Evolutionary conservation across 768 basidiomycete genomes (phyloP), one percentile per base, ranked within the genome.

Genomic region (Mycena galericulata): DNA sequence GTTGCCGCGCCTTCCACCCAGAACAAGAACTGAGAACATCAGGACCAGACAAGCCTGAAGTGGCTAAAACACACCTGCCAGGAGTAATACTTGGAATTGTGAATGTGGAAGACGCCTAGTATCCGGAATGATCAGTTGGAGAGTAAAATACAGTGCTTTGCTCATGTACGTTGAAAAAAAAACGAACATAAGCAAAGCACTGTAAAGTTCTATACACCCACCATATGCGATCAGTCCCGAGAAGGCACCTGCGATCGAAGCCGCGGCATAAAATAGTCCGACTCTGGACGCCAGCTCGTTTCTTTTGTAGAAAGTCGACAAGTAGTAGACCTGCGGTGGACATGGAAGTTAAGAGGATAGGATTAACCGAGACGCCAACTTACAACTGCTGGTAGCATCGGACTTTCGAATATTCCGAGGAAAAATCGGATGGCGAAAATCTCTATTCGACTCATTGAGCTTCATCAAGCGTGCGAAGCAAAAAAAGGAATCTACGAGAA

Each of bases 221-320:
- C 84, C 86, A 68, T 84, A 87, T 2, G 86, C 84, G 54, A 86
- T 82, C 15, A 86, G 79, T 47, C 85, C 84, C 79, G 84, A 85
- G 70, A 86, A 86, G 15, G 85, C 85, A 2, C 84, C 84, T 14
- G 84, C 79, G 51, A 86, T 85, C 3, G 84, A 83, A 4, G 85
- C 75, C 46, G 84, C 83, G 36, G 84, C 85, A 71, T 87, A 87
- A 71, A 87, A 88, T 3, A 86, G 61, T 26, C 85, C 85, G 22
- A 88, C 76, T 4, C 86, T 78, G 18, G 82, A 82, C n/a, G 86
- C 86, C 9, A 88, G 77, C 72, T 88, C 87, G 50, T 83, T 79
- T 36, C 87, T 76, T 67, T 81, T 85, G 73, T 87, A 87, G 65
- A 86, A 86, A 1, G 84, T 85, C 3, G 84, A 85, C n/a, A 87